Evolutionary conservation across 257 asterid species (phyloP).

Genomic region (Plectranthus barbatus): DNA sequence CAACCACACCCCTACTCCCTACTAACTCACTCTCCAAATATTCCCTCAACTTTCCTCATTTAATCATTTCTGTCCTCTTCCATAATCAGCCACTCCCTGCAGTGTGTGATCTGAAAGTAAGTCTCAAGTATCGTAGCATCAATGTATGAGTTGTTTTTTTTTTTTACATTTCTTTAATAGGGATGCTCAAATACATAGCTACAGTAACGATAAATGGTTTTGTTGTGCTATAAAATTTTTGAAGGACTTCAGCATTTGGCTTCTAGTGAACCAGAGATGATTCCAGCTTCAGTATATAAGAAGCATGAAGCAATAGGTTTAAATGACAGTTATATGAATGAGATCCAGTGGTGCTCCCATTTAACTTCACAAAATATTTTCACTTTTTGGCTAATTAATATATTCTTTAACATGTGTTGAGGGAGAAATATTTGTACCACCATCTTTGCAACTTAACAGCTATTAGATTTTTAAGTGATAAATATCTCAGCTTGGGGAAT

Average conservation of each 20-base stretch:
- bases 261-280: conserved; percentile 47
- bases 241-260: conserved; percentile 48
- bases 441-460: not conserved
- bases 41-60: too few species aligned
- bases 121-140: conserved; percentile 10
- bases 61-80: too few species aligned
- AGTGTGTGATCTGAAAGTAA: conserved; percentile 88
- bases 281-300: conserved; percentile 48
- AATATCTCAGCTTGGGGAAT: not conserved
- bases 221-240: conserved; percentile 74
- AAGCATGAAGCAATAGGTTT: conserved; percentile 53
- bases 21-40: too few species aligned
- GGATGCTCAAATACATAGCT: conserved; percentile 16
- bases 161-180: not conserved
- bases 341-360: conserved; percentile 52
- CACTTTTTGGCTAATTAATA: not conserved
- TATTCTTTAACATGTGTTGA: not conserved
- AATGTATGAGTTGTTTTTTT: not conserved
- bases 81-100: too few species aligned
- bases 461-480: conserved; percentile 2
- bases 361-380: not conserved
- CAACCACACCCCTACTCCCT: too few species aligned
- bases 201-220: conserved; percentile 99
- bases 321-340: conserved; percentile 28
- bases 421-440: not conserved